phyloP scores from a whole-genome alignment of 2,329 filamentous ascomycete genomes.

The Sporothrix mexicana region DNA sequence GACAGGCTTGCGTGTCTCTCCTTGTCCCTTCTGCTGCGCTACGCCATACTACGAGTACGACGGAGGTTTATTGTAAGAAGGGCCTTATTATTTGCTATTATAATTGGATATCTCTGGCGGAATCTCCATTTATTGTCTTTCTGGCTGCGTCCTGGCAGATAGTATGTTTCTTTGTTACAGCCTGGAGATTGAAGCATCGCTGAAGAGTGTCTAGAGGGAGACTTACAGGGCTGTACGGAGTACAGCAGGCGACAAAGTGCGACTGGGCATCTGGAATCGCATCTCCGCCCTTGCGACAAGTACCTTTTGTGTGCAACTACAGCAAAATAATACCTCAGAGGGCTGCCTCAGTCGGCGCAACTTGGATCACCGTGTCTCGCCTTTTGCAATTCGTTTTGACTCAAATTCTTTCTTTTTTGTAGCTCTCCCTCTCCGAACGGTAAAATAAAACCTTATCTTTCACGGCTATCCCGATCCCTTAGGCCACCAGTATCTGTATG shows the following conservation, averaged over 20 bases:
- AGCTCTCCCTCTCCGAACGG: neutral
- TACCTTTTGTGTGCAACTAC: neutral
- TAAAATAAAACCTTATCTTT: neutral
- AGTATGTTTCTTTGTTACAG: neutral
- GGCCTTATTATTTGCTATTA: slow-evolving; percentile 27
- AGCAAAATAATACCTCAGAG: neutral
- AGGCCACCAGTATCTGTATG: too few relatives aligned
- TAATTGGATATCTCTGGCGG: slow-evolving; percentile 18
- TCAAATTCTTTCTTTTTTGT: neutral
- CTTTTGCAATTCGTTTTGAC: neutral
- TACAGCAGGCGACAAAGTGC: neutral
- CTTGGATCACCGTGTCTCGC: neutral
- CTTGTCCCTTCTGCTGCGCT: slow-evolving; percentile 31
- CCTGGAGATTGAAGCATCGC: slow-evolving; percentile 1
- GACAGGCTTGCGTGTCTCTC: slow-evolving; percentile 37
- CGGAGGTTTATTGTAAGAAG: slow-evolving; percentile 25
- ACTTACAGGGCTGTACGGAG: neutral
- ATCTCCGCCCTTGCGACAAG: neutral
- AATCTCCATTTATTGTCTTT: slow-evolving; percentile 23
- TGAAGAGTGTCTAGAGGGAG: neutral
- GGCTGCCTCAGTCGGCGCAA: neutral
- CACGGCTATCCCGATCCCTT: neutral
- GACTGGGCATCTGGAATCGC: slow-evolving; percentile 14
- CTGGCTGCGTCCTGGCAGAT: neutral
- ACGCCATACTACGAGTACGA: slow-evolving; percentile 31